Conservation (phyloP, 441 rosid genomes). For the Biscutella laevigata region DNA sequence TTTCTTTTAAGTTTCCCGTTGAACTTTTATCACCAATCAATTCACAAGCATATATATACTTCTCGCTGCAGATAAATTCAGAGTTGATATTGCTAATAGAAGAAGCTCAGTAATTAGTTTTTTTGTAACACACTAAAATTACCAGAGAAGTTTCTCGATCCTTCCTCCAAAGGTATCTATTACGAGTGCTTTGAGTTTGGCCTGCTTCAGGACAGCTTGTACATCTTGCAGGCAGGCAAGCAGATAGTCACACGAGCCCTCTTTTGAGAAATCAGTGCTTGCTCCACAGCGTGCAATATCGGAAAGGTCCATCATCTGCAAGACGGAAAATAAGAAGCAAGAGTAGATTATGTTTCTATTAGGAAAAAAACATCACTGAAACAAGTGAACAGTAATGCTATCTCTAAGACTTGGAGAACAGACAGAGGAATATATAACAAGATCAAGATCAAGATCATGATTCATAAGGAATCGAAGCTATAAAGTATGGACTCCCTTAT, state of each 20-base stretch:
- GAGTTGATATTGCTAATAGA: slow-evolving; percentile 4
- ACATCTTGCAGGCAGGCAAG: slow-evolving; percentile 80
- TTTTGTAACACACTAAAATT: slow-evolving; percentile 9
- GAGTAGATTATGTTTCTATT: not conserved
- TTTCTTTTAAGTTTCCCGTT: slow-evolving; percentile 29
- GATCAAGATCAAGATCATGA: too few species aligned
- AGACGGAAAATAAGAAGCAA: not conserved
- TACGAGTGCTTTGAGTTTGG: slow-evolving; percentile 70
- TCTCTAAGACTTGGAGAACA: not conserved
- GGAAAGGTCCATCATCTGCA: slow-evolving; percentile 76
- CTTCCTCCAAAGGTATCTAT: slow-evolving; percentile 78
- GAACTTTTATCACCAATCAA: slow-evolving; percentile 37
- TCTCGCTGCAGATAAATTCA: slow-evolving; percentile 52
- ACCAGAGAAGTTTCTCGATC: slow-evolving; percentile 70
- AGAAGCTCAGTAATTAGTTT: slow-evolving; percentile 8
- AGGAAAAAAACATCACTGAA: not conserved
- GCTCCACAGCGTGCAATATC: slow-evolving; percentile 84
- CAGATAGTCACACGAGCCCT: slow-evolving; percentile 52
- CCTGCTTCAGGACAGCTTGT: slow-evolving; percentile 55
- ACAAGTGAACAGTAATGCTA: not conserved
- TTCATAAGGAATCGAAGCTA: slow-evolving; percentile 4
- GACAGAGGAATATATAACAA: too few species aligned
- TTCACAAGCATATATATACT: slow-evolving; percentile 64
- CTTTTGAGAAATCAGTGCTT: slow-evolving; percentile 48
- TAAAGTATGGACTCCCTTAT: not conserved